Evolutionary conservation across 805 yeast species (phyloP), one percentile per base, ranked within the genome.

Genomic region (Candida namnaoensis): DNA sequence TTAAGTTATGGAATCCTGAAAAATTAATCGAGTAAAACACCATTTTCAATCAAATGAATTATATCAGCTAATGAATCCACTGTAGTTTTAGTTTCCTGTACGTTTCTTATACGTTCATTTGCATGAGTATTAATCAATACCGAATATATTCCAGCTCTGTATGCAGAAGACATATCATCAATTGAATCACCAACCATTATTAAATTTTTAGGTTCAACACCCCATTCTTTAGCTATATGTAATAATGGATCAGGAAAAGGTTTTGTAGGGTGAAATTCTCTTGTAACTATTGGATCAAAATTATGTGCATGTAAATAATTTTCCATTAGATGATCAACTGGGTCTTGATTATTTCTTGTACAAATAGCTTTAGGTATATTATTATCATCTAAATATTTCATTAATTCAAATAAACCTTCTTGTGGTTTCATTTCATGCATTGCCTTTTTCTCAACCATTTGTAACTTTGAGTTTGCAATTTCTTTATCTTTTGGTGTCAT

Each of bases 121-220:
- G 68, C 74, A 25, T 68, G 67, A 45, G 77, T 76, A 36, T 65
- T 68, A 35, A 82, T 58, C 40, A 82, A 60, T 4, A 80, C 63
- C 1, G 86, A 72, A 3, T 70, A 62, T 36, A 75, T 72, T 0
- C 88, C 88, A 1, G 88, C 88, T n/a, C 62, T 49, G 28, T 66
- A 54, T 4, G 87, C 88, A 28, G 84, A 75, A 35, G 51, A 60
- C 78, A 82, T 76, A 51, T 82, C 90, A 57, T 82, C 88, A 35
- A 66, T 57, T 0, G 88, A 81, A 53, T 82, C 88, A 11, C 90
- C 90, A 13, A 82, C 82, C 88, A 82, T 82, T 6, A 80, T 53
- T 28, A 81, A 46, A 34, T 72, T 63, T 14, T 57, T 48, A 0
- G 83, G 75, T 1, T 57, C 49, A 14, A 72, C 38, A 2, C 64